Base-by-base conservation (phyloP, 1,284 basidiomycete species). In the Microbotryum scabiosae region DNA sequence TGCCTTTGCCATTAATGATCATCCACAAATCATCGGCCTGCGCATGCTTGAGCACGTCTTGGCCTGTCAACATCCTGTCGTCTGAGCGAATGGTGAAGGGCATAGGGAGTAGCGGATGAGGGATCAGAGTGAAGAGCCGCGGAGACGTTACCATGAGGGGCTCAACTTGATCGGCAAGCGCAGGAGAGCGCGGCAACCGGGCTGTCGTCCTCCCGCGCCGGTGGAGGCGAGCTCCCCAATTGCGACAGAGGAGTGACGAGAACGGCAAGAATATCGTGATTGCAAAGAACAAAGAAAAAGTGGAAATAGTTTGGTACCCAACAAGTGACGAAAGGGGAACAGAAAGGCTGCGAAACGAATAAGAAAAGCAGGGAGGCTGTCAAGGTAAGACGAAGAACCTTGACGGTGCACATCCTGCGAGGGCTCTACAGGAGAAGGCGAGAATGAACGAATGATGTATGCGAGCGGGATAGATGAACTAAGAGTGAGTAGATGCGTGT, bases 21-120 rank as follows among this genome's bases (percentile, higher is more conserved):
- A 94, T 62, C 60, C 63, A 65, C 36, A 86, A 76, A 74, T 93
- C 90, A 61, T 90, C 85, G 78, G 90, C 87, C 77, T 81, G 85
- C 75, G 86, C 89, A 79, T 93, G 90, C 78, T 87, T 86, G 57
- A 85, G 85, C 50, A 93, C 88, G 56, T 93, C 90, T 50, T 81
- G 86, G 47, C 81, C 73, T 20, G 18, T 28, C 51, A 20, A 36
- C 51, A 32, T 36, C 32, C 21, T 32, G 30, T 30, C 30, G 26
- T 30, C 30, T 30, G 30, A 4, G 18, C 51, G 20, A 12, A 52
- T 3, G 23, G 7, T 4, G 56, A 21, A 28, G 49, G 36, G 44
- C 43, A 28, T 8, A 21, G 18, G 45, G 8, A 20, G 9, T 4
- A 41, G 32, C 7, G 30, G 14, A 23, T 52, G 28, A 36, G 36